Evolutionary conservation across 2,329 filamentous ascomycete species (phyloP), one percentile per base, ranked within the genome.

Genomic region (Hypoxylon sp.): DNA sequence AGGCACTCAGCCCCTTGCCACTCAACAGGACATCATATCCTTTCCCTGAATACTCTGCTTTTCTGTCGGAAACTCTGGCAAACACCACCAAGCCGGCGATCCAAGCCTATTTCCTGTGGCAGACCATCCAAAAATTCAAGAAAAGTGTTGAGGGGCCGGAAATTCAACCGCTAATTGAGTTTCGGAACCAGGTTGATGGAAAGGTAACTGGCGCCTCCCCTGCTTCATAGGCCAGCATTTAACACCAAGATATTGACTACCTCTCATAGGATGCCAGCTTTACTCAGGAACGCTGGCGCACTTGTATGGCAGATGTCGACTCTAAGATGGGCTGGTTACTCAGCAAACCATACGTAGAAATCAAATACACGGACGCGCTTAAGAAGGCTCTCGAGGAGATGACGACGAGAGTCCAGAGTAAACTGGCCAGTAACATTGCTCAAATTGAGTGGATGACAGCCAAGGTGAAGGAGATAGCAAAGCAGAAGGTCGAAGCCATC

Each of bases 371-470:
- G 26, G 62, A 61, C 6, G 62, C 56, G 0, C 36, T 57, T 20
- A 12, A 57, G 18, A 52, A 65, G 40, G 53, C 62, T 8, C 46
- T 65, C 9, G 26, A 42, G 38, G 62, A 65, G 16, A 57, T 65
- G 62, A 45, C 52, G 3, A 61, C 46, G 2, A 61, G 57, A 20
- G 57, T 65, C 18, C 62, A 65, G n/a, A 20, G 44, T 20, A 52
- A 53, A 3, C 62, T 65, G 22, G 57, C 62, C 11, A 57, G n/a
- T 12, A 65, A 61, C 16, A 57, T 65, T 33, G 57, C 48, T 4
- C 16, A 45, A 1, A 57, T 61, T 32, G 46, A 61, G 7, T 65
- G 62, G 62, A 65, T 65, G 62, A 61, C 62, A 2, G 62, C 61
- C 4, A 59, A 49, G 20, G 62, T 65, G 22, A 65, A 65, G 48